Evolutionary conservation across 1,284 basidiomycete species (phyloP), one percentile per base, ranked within the genome.

Genomic region (Microbotryomycetes sp.): DNA sequence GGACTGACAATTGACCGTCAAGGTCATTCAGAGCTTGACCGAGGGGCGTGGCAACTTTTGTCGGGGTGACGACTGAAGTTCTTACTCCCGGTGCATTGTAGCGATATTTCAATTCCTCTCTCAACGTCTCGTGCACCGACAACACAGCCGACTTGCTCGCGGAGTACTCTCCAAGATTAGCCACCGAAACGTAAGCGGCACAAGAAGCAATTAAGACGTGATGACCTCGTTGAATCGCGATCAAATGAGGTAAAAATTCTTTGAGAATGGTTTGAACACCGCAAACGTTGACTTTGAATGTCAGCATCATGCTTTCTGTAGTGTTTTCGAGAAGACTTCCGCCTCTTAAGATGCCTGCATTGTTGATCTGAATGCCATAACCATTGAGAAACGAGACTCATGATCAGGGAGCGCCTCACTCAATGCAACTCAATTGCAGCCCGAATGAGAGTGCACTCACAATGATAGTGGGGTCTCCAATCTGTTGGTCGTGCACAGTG

Each of bases 221-320:
- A 32, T 55, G 54, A 31, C 54, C 54, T 12, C 32, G 25, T 14
- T 55, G 36, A 32, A 55, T 55, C n/a, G n/a, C 26, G 25, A 52
- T 52, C 22, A 52, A 29, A 29, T 52, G 50, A 30, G 50, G 50
- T 19, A 52, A 16, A 29, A 52, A 52, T 19, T 52, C 22, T n/a
- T 30, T 25, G 25, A 52, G 30, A 30, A 52, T 29, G n/a, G 25
- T 52, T 5, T 52, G 50, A n/a, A 30, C 50, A 29, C 50, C 50
- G 15, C 25, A 4, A 0, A 52, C 50, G 19, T 52, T 52, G 50
- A 52, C 50, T 12, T 25, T 30, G n/a, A 52, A 52, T 16, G 30
- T 30, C 22, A 28, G 25, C 50, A 28, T 52, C 50, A 52, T 52
- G 12, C 26, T 28, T 9, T 23, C n/a, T 19, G 50, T 25, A n/a